A percentile compares a stretch with the other conserved stretches of the same genome.
Evolutionary conservation across 106 monocot genomes (phyloP).

Genomic region (Allium sativum): DNA sequence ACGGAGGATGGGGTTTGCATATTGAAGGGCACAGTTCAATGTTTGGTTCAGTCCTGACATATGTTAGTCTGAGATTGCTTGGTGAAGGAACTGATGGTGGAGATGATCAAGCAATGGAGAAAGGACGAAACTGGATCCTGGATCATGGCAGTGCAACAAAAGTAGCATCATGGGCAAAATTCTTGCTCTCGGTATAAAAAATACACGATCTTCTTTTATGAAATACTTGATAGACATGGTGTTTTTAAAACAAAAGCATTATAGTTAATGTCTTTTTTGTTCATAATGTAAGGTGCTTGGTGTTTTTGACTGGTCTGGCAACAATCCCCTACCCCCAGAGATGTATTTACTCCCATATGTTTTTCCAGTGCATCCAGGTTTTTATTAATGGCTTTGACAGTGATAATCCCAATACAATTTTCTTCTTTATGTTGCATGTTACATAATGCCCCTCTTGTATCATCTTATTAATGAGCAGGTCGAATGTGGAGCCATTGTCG

Average conservation of each 20-base stretch:
- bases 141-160: constrained; percentile 67
- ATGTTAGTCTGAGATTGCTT: constrained; percentile 68
- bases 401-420: no score
- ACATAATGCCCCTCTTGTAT: no score
- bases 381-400: no score
- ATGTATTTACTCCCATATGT: constrained; percentile 75
- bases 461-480: constrained; percentile 33
- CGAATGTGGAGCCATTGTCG: constrained; percentile 90
- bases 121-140: constrained; percentile 68
- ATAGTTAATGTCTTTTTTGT: no score
- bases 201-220: neutral
- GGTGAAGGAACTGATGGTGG: constrained; percentile 57
- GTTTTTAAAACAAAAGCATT: no score
- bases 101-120: constrained; percentile 56
- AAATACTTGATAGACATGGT: no score
- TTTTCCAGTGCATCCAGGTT: constrained; percentile 91
- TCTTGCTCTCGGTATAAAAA: constrained; percentile 69
- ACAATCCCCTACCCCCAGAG: constrained; percentile 86
- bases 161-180: constrained; percentile 81
- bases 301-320: constrained; percentile 89
- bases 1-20: constrained; percentile 93
- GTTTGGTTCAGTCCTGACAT: constrained; percentile 69
- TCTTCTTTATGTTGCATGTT: no score
- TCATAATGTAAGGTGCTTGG: constrained; percentile 64
- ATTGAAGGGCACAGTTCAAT: constrained; percentile 86